Evolutionary conservation across 805 yeast species (phyloP).

Genomic region (Candida corydali): DNA sequence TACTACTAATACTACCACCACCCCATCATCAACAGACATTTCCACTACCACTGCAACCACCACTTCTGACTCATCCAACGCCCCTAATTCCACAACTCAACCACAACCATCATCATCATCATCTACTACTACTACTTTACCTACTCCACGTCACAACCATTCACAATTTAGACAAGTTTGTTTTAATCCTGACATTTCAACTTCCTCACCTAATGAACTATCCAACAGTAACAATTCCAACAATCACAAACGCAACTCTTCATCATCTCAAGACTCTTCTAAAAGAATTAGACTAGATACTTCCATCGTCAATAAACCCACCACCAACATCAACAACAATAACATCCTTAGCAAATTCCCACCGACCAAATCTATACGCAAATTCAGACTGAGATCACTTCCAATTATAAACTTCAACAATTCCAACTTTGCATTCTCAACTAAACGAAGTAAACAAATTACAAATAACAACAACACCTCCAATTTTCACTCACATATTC

Average conservation of each 20-base stretch:
- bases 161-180: constrained; percentile 10
- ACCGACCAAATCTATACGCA: constrained; percentile 22
- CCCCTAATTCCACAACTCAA: neutral
- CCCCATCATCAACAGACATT: neutral
- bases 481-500: constrained; percentile 11
- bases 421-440: constrained; percentile 7
- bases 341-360: constrained; percentile 16
- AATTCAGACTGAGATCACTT: constrained; percentile 36
- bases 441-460: constrained; percentile 3
- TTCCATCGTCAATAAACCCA: constrained; percentile 3
- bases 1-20: too few species aligned
- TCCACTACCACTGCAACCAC: neutral
- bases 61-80: neutral
- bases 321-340: constrained; percentile 5
- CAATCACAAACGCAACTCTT: constrained; percentile 14
- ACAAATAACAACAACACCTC: constrained; percentile 6
- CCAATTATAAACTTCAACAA: constrained; percentile 37
- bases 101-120: neutral
- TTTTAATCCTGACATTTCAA: constrained; percentile 7
- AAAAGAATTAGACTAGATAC: constrained; percentile 20
- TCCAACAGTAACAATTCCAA: constrained; percentile 4
- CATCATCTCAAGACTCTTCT: constrained; percentile 12
- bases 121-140: neutral
- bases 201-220: neutral
- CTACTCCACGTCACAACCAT: neutral